A percentile compares a stretch with the other conserved stretches of the same genome.
phyloP scores from a whole-genome alignment of 2,329 filamentous ascomycete genomes.

The Corniculantispora saksenae region DNA sequence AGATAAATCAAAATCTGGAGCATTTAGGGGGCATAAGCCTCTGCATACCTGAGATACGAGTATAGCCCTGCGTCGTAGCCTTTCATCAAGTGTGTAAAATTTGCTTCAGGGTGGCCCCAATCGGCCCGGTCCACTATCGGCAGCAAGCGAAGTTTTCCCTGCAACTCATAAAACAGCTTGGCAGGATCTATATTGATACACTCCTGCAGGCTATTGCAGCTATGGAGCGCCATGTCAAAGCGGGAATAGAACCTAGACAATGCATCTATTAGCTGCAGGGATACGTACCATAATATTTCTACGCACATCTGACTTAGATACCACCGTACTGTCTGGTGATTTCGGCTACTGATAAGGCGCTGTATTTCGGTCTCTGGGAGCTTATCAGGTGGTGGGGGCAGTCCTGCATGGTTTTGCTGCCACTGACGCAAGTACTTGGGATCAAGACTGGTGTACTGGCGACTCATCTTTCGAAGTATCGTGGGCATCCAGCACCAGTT shows the following conservation, averaged over 20 bases:
- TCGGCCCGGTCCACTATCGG: neutral
- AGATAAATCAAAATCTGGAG: neutral
- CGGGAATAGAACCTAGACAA: neutral
- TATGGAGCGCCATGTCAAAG: neutral
- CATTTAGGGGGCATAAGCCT: neutral
- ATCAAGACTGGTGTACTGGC: constrained; percentile 13
- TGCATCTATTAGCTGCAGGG: neutral
- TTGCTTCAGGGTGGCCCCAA: neutral
- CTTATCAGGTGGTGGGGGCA: neutral
- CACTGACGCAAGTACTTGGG: constrained; percentile 10
- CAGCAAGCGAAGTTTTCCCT: neutral
- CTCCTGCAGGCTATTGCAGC: neutral
- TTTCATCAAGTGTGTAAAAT: neutral
- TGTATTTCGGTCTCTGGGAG: neutral
- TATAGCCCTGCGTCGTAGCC: neutral
- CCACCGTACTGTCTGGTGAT: neutral
- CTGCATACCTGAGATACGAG: neutral
- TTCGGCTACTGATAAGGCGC: neutral
- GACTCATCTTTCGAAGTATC: constrained; percentile 10
- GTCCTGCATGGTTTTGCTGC: neutral
- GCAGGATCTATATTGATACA: neutral
- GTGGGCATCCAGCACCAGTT: constrained; percentile 22
- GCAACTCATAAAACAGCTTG: neutral
- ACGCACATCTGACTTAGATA: neutral
- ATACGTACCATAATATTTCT: neutral